Conservation (phyloP, 805 yeast genomes). For the Huiozyma naganishii region DNA sequence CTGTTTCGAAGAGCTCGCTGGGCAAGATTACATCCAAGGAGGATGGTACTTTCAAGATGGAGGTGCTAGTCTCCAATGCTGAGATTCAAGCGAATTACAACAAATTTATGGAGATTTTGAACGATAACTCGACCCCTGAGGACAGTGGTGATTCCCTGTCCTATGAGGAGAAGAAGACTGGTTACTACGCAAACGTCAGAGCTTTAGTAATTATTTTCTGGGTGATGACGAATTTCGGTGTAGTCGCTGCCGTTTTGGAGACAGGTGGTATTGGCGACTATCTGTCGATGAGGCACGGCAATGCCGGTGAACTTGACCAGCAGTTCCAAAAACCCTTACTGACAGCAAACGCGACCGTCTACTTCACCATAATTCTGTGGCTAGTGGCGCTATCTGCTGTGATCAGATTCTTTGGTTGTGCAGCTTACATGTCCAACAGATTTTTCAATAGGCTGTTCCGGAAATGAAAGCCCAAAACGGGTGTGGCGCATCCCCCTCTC, state of each 20-base stretch:
- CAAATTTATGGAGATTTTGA: constrained; percentile 50
- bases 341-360: constrained; percentile 44
- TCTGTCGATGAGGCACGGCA: constrained; percentile 13
- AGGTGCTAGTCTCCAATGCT: constrained; percentile 61
- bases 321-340: constrained; percentile 15
- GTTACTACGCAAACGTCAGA: constrained; percentile 84
- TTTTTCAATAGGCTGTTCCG: constrained; percentile 16
- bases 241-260: constrained; percentile 74
- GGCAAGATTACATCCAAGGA: constrained; percentile 72
- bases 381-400: constrained; percentile 84
- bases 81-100: constrained; percentile 72
- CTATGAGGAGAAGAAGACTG: constrained; percentile 48
- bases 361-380: constrained; percentile 83
- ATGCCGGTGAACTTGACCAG: constrained; percentile 6
- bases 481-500: too few relatives aligned
- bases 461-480: not conserved
- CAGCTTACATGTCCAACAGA: constrained; percentile 40
- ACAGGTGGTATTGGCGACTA: constrained; percentile 63
- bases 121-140: constrained; percentile 31
- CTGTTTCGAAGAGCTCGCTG: constrained; percentile 50
- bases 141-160: constrained; percentile 25
- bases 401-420: constrained; percentile 70
- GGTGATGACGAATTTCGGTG: constrained; percentile 76
- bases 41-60: constrained; percentile 56
- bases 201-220: constrained; percentile 82